Evolutionary conservation across 1,284 basidiomycete species (phyloP).

Genomic region (Clitocybe nebularis): DNA sequence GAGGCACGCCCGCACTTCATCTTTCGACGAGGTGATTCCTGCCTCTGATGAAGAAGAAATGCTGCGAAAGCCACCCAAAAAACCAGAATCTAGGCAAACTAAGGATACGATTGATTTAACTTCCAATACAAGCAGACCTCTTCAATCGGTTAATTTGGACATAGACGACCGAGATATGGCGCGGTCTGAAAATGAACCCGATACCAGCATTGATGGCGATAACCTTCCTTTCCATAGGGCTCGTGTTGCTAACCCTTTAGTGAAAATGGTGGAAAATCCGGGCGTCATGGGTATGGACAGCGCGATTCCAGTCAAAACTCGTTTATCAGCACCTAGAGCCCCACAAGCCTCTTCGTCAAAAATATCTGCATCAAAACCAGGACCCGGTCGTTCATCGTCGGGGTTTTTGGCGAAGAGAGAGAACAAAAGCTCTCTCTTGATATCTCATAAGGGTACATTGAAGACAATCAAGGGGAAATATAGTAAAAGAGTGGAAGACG

Average conservation of each 20-base stretch:
- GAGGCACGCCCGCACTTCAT: slow-evolving; percentile 21
- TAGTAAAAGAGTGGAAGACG: slow-evolving; percentile 15
- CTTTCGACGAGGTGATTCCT: slow-evolving; percentile 28
- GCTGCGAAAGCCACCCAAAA: no score
- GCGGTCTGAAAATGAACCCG: background rate
- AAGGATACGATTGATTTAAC: no score
- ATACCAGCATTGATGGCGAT: background rate
- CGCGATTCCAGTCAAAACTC: slow-evolving; percentile 46
- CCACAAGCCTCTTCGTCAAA: slow-evolving; percentile 11
- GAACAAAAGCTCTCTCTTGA: slow-evolving; percentile 45
- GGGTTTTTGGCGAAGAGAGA: slow-evolving; percentile 27
- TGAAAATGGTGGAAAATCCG: slow-evolving; percentile 44
- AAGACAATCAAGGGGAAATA: slow-evolving; percentile 43
- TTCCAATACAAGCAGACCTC: no score
- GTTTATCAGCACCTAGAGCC: slow-evolving; percentile 19
- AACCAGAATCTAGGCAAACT: no score
- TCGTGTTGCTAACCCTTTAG: slow-evolving; percentile 46
- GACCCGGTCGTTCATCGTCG: slow-evolving; percentile 41
- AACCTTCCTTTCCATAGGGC: slow-evolving; percentile 40
- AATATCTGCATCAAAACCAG: slow-evolving; percentile 33
- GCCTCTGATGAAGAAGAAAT: slow-evolving; percentile 38
- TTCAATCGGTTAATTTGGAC: background rate
- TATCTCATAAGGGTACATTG: slow-evolving; percentile 41
- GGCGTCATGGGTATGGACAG: slow-evolving; percentile 28
- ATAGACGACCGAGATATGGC: background rate